Percentiles rank a stretch among this genome's conserved stretches.
These are phyloP conservation scores for Cokeromyces recurvatus DNA, from an alignment of 371 early-diverging fungal genomes.

Conservation along the genomic window DNA sequence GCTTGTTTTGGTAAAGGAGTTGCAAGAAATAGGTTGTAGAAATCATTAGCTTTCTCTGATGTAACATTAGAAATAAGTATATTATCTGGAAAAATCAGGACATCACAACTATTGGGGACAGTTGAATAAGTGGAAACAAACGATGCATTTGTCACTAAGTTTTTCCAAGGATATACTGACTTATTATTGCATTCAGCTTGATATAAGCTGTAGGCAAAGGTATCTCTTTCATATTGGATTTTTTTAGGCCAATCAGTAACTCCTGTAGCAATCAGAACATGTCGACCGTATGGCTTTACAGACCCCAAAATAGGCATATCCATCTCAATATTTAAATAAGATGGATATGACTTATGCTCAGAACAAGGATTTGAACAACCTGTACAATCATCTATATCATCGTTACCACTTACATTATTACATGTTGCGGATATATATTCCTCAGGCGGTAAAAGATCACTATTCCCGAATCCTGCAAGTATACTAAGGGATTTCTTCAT, in stretches of 20 bases:
- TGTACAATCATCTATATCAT: slow-evolving; percentile 25
- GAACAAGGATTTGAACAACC: slow-evolving; percentile 43
- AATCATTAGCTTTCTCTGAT: slow-evolving; percentile 16
- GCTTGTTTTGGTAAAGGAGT: slow-evolving; percentile 9
- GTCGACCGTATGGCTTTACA: slow-evolving; percentile 62
- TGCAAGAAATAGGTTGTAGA: slow-evolving; percentile 20
- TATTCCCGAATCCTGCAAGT: slow-evolving; percentile 9
- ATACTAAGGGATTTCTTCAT: slow-evolving; percentile 11
- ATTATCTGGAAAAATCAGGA: slow-evolving; percentile 37
- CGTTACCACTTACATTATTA: background rate
- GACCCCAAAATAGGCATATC: slow-evolving; percentile 47
- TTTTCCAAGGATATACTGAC: slow-evolving; percentile 15
- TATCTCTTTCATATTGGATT: slow-evolving; percentile 42
- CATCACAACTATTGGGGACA: slow-evolving; percentile 20
- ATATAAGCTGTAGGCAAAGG: slow-evolving; percentile 26
- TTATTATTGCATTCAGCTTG: background rate
- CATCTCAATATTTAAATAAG: slow-evolving; percentile 58
- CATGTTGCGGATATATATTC: slow-evolving; percentile 8
- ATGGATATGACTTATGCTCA: slow-evolving; percentile 55
- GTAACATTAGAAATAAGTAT: slow-evolving; percentile 33
- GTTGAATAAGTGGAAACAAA: slow-evolving; percentile 18
- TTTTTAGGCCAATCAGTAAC: slow-evolving; percentile 51
- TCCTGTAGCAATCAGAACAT: slow-evolving; percentile 61
- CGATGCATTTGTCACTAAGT: slow-evolving; percentile 29
- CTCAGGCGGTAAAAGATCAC: slow-evolving; percentile 10